phyloP scores from a whole-genome alignment of 805 yeast genomes.

The Ogataea dorogensis region DNA sequence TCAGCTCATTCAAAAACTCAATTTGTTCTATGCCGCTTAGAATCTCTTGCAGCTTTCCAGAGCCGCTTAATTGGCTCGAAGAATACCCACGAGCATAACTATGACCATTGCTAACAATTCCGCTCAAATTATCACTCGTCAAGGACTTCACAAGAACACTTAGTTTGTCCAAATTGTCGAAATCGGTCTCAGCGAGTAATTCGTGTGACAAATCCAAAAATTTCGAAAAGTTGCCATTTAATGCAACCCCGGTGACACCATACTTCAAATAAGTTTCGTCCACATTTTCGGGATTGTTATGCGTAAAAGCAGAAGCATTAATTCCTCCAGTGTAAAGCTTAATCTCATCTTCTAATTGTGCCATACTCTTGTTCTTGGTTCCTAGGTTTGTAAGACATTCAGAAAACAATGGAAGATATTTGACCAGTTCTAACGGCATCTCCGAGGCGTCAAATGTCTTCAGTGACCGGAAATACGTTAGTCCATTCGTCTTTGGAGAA shows the following conservation, averaged over 20 bases:
- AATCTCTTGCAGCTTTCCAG: constrained; percentile 59
- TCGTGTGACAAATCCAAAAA: constrained; percentile 68
- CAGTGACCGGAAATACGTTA: constrained; percentile 71
- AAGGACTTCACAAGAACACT: constrained; percentile 68
- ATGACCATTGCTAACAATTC: constrained; percentile 87
- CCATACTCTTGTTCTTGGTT: constrained; percentile 67
- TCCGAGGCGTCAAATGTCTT: constrained; percentile 49
- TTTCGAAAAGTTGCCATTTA: constrained; percentile 59
- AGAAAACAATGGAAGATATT: constrained; percentile 73
- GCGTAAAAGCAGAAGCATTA: constrained; percentile 56
- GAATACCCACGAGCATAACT: constrained; percentile 72
- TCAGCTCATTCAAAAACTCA: constrained; percentile 61
- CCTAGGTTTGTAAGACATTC: constrained; percentile 85
- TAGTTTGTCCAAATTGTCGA: constrained; percentile 64
- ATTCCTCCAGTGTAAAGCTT: constrained; percentile 84
- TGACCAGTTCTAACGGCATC: constrained; percentile 61
- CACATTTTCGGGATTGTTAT: constrained; percentile 52
- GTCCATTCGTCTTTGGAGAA: constrained; percentile 62
- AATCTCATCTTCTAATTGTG: constrained; percentile 81
- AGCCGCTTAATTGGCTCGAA: constrained; percentile 57
- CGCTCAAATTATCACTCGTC: constrained; percentile 74
- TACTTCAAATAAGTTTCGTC: constrained; percentile 51
- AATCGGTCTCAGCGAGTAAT: constrained; percentile 66
- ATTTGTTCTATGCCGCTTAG: constrained; percentile 79
- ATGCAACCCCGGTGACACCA: constrained; percentile 63